phyloP scores from a whole-genome alignment of 768 basidiomycete genomes.

The Suillus occidentalis region DNA sequence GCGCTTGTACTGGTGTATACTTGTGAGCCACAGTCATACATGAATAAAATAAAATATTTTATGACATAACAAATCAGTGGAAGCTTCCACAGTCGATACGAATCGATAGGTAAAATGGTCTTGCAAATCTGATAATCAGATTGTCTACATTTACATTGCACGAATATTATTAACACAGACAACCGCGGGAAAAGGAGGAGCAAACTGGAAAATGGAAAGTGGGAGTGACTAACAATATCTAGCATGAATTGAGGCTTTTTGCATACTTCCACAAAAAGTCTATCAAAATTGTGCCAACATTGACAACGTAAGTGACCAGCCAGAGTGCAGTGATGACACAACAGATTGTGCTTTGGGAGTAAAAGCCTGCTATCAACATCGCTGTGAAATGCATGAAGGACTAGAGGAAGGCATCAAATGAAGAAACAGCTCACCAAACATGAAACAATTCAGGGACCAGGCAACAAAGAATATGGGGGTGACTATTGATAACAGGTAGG shows the following conservation, averaged over 20 bases:
- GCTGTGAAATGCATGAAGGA: background rate
- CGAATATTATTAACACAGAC: background rate
- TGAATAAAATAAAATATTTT: too few relatives aligned
- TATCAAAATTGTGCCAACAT: background rate
- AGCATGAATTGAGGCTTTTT: background rate
- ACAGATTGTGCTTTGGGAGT: background rate
- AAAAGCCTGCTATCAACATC: background rate
- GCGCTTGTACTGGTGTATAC: background rate
- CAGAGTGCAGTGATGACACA: background rate
- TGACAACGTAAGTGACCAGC: background rate
- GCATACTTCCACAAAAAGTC: background rate
- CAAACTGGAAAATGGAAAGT: background rate
- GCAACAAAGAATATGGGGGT: background rate
- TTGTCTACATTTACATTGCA: background rate
- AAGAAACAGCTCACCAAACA: background rate
- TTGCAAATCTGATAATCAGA: too few relatives aligned
- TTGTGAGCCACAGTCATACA: too few relatives aligned
- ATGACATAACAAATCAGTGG: too few relatives aligned
- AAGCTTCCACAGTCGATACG: too few relatives aligned
- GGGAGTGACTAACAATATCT: background rate
- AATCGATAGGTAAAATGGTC: too few relatives aligned
- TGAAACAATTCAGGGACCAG: background rate
- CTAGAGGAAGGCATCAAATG: background rate
- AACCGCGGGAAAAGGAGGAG: background rate
- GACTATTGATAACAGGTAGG: background rate